Conservation (phyloP, 805 yeast species). For the Candida schatavii region DNA sequence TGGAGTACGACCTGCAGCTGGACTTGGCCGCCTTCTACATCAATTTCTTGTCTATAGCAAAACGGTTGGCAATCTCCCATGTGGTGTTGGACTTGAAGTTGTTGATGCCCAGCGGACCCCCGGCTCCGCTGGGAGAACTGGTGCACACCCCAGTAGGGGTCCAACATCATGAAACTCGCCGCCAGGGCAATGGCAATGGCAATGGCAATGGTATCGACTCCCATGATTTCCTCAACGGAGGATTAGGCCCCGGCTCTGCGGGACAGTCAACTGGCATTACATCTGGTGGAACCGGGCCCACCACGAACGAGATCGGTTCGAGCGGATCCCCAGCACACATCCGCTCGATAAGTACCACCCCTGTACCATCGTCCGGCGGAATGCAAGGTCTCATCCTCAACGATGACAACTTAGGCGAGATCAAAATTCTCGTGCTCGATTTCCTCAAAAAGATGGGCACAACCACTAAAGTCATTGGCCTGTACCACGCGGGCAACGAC, state of each 20-base stretch:
- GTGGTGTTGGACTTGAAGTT: conserved; percentile 1
- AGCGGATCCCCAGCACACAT: not conserved
- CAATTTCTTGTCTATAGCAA: conserved; percentile 1
- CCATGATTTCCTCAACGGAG: not conserved
- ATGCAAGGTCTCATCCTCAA: not conserved
- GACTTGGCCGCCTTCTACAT: conserved; percentile 1
- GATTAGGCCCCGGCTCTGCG: not conserved
- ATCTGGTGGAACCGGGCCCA: not conserved
- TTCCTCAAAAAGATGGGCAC: conserved; percentile 5
- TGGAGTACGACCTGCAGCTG: conserved; percentile 1
- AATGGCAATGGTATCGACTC: not conserved
- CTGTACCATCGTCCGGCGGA: not conserved
- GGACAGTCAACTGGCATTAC: not conserved
- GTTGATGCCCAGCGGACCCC: not conserved
- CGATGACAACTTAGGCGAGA: conserved; percentile 3
- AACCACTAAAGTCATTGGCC: conserved; percentile 10
- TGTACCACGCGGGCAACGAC: conserved; percentile 6
- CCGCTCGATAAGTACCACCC: not conserved
- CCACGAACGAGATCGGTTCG: not conserved
- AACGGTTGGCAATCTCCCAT: not conserved
- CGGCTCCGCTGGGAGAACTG: not conserved
- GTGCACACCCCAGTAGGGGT: not conserved
- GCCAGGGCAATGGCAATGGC: not conserved
- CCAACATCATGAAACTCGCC: not conserved
- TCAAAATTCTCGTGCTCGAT: conserved; percentile 1